Conservation (phyloP, 345 rosid genomes). For the Euphorbia lathyris region DNA sequence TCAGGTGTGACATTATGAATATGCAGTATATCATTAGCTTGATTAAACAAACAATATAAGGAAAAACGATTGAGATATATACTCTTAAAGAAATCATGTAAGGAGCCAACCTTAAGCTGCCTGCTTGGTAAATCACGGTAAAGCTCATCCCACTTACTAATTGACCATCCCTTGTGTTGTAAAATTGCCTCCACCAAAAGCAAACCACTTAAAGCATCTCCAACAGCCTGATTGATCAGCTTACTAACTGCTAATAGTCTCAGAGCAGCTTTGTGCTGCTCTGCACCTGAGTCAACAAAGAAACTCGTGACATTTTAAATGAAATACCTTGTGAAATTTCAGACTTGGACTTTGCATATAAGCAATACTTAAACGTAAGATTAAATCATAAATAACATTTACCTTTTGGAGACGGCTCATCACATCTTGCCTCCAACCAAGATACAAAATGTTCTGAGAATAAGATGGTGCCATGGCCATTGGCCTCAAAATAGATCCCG, state of each 20-base stretch:
- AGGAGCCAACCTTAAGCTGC: conserved; percentile 67
- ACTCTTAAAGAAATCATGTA: neutral
- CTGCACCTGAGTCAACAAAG: conserved; percentile 49
- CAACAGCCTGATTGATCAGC: conserved; percentile 91
- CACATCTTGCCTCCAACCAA: conserved; percentile 49
- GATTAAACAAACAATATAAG: neutral
- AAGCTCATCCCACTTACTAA: conserved; percentile 69
- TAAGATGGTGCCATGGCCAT: conserved; percentile 95
- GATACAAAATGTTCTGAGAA: conserved; percentile 58
- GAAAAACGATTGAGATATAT: neutral
- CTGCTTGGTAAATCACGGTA: conserved; percentile 88
- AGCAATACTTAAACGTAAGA: conserved; percentile 1
- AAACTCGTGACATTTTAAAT: conserved; percentile 1
- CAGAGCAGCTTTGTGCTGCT: conserved; percentile 64
- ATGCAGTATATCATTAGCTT: neutral
- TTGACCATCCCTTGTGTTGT: conserved; percentile 75
- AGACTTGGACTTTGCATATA: neutral
- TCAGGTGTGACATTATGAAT: neutral
- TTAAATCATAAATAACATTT: conserved; percentile 39
- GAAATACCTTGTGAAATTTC: neutral
- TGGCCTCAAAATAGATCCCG: conserved; percentile 95
- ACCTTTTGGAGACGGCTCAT: conserved; percentile 40
- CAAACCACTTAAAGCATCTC: conserved; percentile 88
- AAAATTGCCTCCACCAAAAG: conserved; percentile 88
- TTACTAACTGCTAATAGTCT: conserved; percentile 78